These are phyloP conservation scores for Colletotrichum sp. DNA, from an alignment of 2,329 filamentous ascomycete genomes.

Conservation along the genomic window DNA sequence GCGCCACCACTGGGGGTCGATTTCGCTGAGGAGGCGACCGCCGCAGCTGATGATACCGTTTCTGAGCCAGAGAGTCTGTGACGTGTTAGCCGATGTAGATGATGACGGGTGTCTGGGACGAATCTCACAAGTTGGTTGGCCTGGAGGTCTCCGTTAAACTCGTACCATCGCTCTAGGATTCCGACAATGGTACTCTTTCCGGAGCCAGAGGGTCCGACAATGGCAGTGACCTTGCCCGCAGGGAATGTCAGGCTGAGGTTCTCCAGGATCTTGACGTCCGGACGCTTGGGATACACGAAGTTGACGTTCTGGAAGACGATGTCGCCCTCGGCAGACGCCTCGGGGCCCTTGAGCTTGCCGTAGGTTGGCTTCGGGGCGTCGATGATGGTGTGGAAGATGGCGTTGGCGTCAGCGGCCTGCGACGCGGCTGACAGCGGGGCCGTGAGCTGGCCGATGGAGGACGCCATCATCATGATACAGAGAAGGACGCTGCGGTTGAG, in stretches of 20 bases:
- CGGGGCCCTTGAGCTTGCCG: slow-evolving; percentile 49
- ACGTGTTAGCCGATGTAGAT: slow-evolving; percentile 68
- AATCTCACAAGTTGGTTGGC: slow-evolving; percentile 10
- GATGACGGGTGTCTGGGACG: slow-evolving; percentile 73
- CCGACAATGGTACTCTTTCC: slow-evolving; percentile 45
- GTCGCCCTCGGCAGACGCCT: slow-evolving; percentile 55
- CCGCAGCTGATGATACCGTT: slow-evolving; percentile 25
- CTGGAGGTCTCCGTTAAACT: slow-evolving; percentile 22
- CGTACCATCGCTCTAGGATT: slow-evolving; percentile 44
- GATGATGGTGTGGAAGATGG: slow-evolving; percentile 45
- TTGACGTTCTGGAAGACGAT: slow-evolving; percentile 45
- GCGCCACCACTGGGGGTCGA: slow-evolving; percentile 90
- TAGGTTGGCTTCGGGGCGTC: slow-evolving; percentile 46
- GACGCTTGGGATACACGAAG: slow-evolving; percentile 40
- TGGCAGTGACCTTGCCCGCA: slow-evolving; percentile 35
- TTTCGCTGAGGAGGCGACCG: slow-evolving; percentile 55
- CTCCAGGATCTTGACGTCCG: slow-evolving; percentile 35
- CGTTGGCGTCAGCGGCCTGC: slow-evolving; percentile 39
- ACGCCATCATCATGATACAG: slow-evolving; percentile 32
- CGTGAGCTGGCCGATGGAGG: slow-evolving; percentile 35
- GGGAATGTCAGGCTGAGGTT: slow-evolving; percentile 37
- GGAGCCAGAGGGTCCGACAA: slow-evolving; percentile 39
- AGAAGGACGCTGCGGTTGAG: slow-evolving; percentile 21
- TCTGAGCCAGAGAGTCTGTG: slow-evolving; percentile 39
- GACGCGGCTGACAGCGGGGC: slow-evolving; percentile 38